Percentiles rank a stretch among this genome's conserved stretches.
Evolutionary conservation across 2,329 filamentous ascomycete genomes (phyloP).

Genomic region (Aspergillus amoenus): DNA sequence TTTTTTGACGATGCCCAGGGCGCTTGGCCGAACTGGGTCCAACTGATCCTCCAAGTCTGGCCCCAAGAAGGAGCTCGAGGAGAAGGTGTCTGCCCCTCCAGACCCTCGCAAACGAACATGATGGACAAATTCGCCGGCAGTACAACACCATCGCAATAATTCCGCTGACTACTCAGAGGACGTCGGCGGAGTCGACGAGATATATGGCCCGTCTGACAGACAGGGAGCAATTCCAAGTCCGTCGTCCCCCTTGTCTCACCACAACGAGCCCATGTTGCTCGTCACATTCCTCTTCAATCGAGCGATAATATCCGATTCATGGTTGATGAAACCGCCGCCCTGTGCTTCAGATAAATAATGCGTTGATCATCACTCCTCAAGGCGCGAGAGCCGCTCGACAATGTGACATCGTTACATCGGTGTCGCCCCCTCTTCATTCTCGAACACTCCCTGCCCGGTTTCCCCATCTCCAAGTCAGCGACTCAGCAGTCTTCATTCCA

Average conservation of each 20-base stretch:
- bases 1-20: constrained; percentile 6
- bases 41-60: not conserved
- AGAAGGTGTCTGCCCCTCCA: not conserved
- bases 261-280: not conserved
- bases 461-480: not conserved
- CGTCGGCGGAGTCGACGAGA: not conserved
- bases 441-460: not conserved
- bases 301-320: not conserved
- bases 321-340: constrained; percentile 7
- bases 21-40: constrained; percentile 2
- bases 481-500: not conserved
- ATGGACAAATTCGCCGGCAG: not conserved
- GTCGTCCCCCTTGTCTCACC: not conserved
- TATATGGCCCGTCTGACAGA: not conserved
- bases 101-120: not conserved
- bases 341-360: constrained; percentile 5
- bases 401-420: not conserved
- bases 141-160: not conserved
- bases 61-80: not conserved
- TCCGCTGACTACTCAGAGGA: not conserved
- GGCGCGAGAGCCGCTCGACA: not conserved
- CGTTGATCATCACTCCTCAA: constrained; percentile 1
- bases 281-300: not conserved
- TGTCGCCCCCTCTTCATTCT: not conserved
- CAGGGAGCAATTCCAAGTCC: not conserved